Evolutionary conservation across 495 filamentous ascomycete genomes (phyloP).

Genomic region (Rostrohypoxylon terebratum): DNA sequence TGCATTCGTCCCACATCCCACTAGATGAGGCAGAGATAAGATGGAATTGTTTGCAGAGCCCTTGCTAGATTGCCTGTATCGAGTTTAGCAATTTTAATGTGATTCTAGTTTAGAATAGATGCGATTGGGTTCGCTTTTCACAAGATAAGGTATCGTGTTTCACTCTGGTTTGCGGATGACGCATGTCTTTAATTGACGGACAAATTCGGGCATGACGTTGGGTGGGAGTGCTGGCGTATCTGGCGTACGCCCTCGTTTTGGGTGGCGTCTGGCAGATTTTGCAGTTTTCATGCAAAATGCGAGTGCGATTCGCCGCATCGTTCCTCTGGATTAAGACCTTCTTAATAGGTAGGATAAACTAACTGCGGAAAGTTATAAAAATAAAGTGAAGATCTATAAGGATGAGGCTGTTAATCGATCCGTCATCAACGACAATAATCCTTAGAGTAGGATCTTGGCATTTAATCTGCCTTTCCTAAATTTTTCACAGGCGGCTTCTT

Average conservation of each 20-base stretch:
- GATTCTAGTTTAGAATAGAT: slow-evolving; percentile 2
- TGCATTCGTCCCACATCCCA: not conserved
- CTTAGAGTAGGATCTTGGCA: not conserved
- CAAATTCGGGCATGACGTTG: slow-evolving; percentile 19
- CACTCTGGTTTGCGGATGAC: slow-evolving; percentile 18
- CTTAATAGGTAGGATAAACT: not conserved
- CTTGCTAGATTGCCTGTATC: slow-evolving; percentile 1
- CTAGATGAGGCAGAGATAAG: slow-evolving; percentile 2
- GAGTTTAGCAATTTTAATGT: slow-evolving; percentile 4
- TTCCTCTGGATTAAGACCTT: not conserved
- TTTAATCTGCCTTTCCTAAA: not conserved
- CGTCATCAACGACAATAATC: not conserved
- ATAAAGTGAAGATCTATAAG: not conserved
- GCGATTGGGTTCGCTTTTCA: slow-evolving; percentile 8
- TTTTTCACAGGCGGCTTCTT: not conserved
- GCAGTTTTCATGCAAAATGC: slow-evolving; percentile 6
- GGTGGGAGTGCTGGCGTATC: slow-evolving; percentile 1
- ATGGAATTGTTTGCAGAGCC: not conserved
- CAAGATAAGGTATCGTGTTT: slow-evolving; percentile 21
- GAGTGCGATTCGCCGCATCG: slow-evolving; percentile 1
- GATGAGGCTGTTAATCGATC: not conserved
- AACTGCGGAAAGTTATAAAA: not conserved
- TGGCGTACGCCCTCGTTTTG: slow-evolving; percentile 18
- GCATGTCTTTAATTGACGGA: slow-evolving; percentile 11
- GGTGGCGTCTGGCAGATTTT: slow-evolving; percentile 2